A percentile compares a stretch with the other conserved stretches of the same genome.
These are phyloP conservation scores for Vigna unguiculata DNA, from an alignment of 306 rosid genomes.

Conservation along the genomic window DNA sequence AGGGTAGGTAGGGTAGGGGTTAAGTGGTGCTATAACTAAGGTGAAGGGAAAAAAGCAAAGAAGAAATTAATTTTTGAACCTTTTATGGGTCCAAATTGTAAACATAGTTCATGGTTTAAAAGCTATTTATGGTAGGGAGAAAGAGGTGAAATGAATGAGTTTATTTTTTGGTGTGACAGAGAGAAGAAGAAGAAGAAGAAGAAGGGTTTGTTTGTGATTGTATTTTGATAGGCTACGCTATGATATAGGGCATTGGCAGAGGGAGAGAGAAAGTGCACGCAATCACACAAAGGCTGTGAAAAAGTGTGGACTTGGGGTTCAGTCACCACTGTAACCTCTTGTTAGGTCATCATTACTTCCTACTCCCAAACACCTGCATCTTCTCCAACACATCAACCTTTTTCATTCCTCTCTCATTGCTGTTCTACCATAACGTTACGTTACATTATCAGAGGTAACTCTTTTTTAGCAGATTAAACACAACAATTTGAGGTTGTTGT, in stretches of 20 bases:
- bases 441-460: too few relatives aligned
- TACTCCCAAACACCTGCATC: slow-evolving; percentile 45
- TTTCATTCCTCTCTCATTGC: too few relatives aligned
- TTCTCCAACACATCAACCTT: slow-evolving; percentile 17
- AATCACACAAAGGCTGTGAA: slow-evolving; percentile 53
- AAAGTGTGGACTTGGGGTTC: slow-evolving; percentile 36
- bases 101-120: slow-evolving; percentile 35
- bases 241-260: not conserved
- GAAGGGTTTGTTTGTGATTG: not conserved
- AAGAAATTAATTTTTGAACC: slow-evolving; percentile 20
- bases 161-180: not conserved
- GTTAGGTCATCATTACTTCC: slow-evolving; percentile 56
- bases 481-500: too few relatives aligned
- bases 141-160: not conserved
- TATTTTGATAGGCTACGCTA: too few relatives aligned
- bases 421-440: too few relatives aligned
- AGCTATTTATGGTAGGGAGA: slow-evolving; percentile 27
- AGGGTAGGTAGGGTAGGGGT: not conserved
- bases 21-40: not conserved
- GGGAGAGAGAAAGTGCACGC: slow-evolving; percentile 41
- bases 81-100: slow-evolving; percentile 29
- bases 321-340: slow-evolving; percentile 17
- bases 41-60: not conserved
- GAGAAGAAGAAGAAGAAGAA: not conserved
- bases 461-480: too few relatives aligned